Conservation (phyloP, 805 yeast genomes). For the Candida takata region DNA sequence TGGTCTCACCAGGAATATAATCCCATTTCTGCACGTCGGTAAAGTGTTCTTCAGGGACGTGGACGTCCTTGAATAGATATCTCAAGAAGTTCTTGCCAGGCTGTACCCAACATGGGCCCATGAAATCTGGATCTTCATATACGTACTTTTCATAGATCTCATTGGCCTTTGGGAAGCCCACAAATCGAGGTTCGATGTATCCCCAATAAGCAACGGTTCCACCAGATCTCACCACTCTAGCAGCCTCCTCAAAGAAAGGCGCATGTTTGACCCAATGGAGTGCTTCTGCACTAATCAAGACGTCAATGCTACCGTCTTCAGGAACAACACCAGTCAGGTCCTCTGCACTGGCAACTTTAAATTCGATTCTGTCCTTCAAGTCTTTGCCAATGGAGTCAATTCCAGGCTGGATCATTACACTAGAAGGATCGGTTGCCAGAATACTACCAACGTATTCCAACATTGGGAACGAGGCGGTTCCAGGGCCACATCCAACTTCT, state of each 20-base stretch:
- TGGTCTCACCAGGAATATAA: conserved; percentile 23
- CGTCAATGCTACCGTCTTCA: conserved; percentile 36
- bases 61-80: conserved; percentile 34
- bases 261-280: conserved; percentile 68
- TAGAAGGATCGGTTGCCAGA: conserved; percentile 53
- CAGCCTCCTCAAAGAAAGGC: conserved; percentile 41
- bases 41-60: conserved; percentile 38
- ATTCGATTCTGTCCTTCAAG: conserved; percentile 17
- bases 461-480: conserved; percentile 51
- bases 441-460: conserved; percentile 36
- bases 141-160: conserved; percentile 47
- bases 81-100: conserved; percentile 54
- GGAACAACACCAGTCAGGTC: conserved; percentile 17
- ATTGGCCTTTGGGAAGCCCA: conserved; percentile 46
- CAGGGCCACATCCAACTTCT: conserved; percentile 72
- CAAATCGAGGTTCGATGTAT: conserved; percentile 61
- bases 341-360: conserved; percentile 23
- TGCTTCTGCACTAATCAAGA: conserved; percentile 64
- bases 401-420: conserved; percentile 43
- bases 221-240: conserved; percentile 40
- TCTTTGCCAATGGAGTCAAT: conserved; percentile 12
- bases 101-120: conserved; percentile 60
- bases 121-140: conserved; percentile 37
- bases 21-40: conserved; percentile 32
- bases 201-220: conserved; percentile 72